Evolutionary conservation across 805 yeast genomes (phyloP).

Genomic region (Lipomyces lipofer): DNA sequence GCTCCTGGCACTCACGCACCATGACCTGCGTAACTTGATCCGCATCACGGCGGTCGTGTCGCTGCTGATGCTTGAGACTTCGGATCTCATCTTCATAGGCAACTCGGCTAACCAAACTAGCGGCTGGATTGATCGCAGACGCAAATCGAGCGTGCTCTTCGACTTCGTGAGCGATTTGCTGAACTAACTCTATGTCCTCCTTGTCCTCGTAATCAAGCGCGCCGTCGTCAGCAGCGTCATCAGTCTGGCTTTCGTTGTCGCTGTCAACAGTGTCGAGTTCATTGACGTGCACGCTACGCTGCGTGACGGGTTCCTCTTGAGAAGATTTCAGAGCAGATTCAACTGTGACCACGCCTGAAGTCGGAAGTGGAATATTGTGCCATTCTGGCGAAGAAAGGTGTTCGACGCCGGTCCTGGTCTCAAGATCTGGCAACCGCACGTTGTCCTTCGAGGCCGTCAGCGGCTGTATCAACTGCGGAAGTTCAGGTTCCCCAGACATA

Average conservation of each 20-base stretch:
- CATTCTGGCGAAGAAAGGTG: too few species aligned
- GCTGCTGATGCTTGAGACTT: constrained; percentile 58
- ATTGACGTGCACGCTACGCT: too few species aligned
- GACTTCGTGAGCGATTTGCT: constrained; percentile 68
- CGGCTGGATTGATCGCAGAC: constrained; percentile 26
- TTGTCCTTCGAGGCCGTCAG: too few species aligned
- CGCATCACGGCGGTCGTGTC: constrained; percentile 76
- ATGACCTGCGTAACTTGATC: constrained; percentile 86
- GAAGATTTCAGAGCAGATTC: too few species aligned
- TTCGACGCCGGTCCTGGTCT: too few species aligned
- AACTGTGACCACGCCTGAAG: too few species aligned
- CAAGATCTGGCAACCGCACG: too few species aligned
- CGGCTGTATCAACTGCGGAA: too few species aligned
- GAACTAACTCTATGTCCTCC: constrained; percentile 68
- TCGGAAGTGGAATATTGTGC: too few species aligned
- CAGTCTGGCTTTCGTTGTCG: constrained; percentile 8
- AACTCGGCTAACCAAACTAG: background rate
- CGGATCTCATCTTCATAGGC: constrained; percentile 39
- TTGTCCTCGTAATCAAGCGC: constrained; percentile 47
- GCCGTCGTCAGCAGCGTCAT: constrained; percentile 33
- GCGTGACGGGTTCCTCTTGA: too few species aligned
- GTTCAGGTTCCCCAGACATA: too few species aligned
- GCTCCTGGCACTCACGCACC: constrained; percentile 88
- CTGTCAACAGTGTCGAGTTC: too few species aligned
- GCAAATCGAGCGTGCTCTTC: constrained; percentile 69